Evolutionary conservation across 75 land plant species (phyloP).

Genomic region (Cryptomeria japonica): DNA sequence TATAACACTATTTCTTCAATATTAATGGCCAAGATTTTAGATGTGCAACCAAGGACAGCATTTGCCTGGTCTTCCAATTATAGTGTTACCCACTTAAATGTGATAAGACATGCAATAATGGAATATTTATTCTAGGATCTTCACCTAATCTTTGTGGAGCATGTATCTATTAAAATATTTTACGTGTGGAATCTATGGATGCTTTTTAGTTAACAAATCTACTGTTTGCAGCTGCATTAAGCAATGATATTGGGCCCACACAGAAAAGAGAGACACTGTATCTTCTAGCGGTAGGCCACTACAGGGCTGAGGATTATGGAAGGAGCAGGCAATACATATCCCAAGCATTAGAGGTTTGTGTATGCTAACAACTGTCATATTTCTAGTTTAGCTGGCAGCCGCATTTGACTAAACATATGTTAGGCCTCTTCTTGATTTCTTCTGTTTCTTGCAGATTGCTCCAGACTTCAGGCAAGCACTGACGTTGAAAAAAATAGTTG

Average conservation of each 20-base stretch:
- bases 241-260: slow-evolving; percentile 33
- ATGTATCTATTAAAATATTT: background rate
- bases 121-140: background rate
- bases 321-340: slow-evolving; percentile 80
- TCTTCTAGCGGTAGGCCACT: slow-evolving; percentile 91
- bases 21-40: background rate
- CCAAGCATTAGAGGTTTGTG: slow-evolving; percentile 72
- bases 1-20: background rate
- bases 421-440: background rate
- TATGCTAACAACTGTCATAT: background rate
- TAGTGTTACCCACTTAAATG: background rate
- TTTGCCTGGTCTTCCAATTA: background rate
- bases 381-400: background rate
- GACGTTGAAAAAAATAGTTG: slow-evolving; percentile 64
- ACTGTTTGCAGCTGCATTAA: slow-evolving; percentile 60
- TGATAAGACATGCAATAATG: background rate
- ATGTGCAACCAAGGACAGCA: background rate
- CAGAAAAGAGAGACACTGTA: slow-evolving; percentile 80
- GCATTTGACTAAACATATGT: background rate
- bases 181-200: background rate
- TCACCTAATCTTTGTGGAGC: background rate
- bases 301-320: slow-evolving; percentile 73
- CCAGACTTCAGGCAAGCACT: slow-evolving; percentile 91
- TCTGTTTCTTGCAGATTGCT: slow-evolving; percentile 52
- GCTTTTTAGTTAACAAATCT: background rate